Base-by-base conservation (phyloP, 2,329 filamentous ascomycete genomes). In the Rhinocladiella similis region DNA sequence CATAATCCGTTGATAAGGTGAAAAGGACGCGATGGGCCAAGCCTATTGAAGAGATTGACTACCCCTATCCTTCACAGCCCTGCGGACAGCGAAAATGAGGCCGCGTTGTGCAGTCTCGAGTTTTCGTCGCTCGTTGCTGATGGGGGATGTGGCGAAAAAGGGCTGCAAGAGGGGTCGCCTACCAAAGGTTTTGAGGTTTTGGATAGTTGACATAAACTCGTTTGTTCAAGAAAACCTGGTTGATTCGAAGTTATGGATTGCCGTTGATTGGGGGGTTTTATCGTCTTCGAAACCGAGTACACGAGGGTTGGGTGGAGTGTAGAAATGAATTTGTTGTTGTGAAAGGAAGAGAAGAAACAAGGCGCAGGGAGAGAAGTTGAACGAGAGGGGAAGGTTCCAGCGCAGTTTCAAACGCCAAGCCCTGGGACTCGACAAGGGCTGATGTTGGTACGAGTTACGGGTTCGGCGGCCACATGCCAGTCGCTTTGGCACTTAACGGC, bases 111-210 rank as follows among this genome's bases (percentile, higher is more conserved):
- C 18, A 41, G 25, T 16, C 18, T 13, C 12, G 33, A 20, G 14
- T 43, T 35, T 7, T 16, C 16, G 18, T 20, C 18, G 18, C 6
- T 45, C 20, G 18, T 20, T 45, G 18, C 20, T 25, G 43, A 13
- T 14, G 20, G 9, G 3, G 13, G 43, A 9, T 16, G 43, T 57
- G 56, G 52, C 47, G 16, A 54, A 43, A 38, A 49, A 45, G 57
- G 59, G 57, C 49, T 55, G 60, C 49, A 54, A 54, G 63, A 57
- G 61, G 65, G 68, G 67, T 38, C 54, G 82, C 89, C 74, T 80
- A 94, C 90, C 90, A 87, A 91, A 91, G 83, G 88, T 87, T 86
- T 94, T 94, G 81, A 95, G 89, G 85, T 95, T 95, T 91, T 94
- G 89, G 89, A 94, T 94, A 64, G 63, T 64, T 86, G 90, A 94